A percentile compares a stretch with the other conserved stretches of the same genome.
Evolutionary conservation across 148 eudicot genomes (phyloP).

Genomic region (Chenopodium album): DNA sequence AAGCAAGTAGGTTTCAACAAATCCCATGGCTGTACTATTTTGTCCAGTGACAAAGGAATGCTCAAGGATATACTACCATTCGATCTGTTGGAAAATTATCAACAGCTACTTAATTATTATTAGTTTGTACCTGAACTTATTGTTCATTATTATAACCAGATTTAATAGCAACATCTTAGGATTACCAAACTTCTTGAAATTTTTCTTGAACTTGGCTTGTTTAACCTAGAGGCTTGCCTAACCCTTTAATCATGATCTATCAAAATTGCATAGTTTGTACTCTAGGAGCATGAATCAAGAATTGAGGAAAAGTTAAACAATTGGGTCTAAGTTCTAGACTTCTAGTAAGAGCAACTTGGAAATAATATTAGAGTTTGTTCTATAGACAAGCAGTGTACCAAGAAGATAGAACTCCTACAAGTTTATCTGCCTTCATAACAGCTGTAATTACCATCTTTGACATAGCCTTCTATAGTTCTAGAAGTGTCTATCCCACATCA

Average conservation of each 20-base stretch:
- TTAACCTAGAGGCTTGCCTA: not conserved
- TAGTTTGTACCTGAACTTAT: not conserved
- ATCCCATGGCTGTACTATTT: not conserved
- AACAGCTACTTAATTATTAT: not conserved
- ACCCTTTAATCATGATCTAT: not conserved
- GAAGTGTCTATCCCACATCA: not conserved
- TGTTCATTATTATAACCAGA: not conserved
- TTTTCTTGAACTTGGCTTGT: not conserved
- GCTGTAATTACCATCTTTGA: not conserved
- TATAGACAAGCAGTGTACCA: not conserved
- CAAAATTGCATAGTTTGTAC: not conserved
- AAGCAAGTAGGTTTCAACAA: not conserved
- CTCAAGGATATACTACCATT: not conserved
- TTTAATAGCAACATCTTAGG: not conserved
- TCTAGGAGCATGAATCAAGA: not conserved
- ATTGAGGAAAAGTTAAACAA: not conserved
- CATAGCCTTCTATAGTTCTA: not conserved
- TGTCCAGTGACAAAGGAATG: not conserved
- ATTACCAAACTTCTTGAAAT: not conserved
- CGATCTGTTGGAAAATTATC: not conserved
- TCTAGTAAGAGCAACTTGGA: not conserved
- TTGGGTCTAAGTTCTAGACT: not conserved
- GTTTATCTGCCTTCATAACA: not conserved
- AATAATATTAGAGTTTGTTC: not conserved
- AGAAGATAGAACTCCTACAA: not conserved